Base-by-base conservation (phyloP, 2,329 filamentous ascomycete genomes). In the Talaromyces marneffei region DNA sequence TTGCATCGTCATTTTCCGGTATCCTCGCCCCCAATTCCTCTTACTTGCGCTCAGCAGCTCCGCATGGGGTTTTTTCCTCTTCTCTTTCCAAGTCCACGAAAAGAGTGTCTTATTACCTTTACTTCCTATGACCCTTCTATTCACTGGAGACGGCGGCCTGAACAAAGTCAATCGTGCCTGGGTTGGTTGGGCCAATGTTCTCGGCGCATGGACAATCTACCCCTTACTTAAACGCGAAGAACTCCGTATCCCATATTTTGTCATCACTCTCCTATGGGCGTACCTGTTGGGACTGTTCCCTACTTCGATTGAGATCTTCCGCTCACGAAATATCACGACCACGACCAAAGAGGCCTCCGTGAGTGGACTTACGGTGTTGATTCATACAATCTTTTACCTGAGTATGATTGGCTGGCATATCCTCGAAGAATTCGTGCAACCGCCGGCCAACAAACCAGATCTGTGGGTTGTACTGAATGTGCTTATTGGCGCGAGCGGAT, bases 31-130 rank as follows among this genome's bases (percentile, higher is more conserved):
- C 68, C 84, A 87, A 44, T 81, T 94, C 4, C 77, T 97, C 14
- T 92, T 92, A 0, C 83, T 90, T 37, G 90, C 90, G 0, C 85
- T 97, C 62, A 88, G 92, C 1, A 83, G 89, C 1, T 92, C 90
- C 0, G 90, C 92, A 1, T 99, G 94, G 94, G 93, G 89, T 0
- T 99, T 99, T 80, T 99, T 97, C 74, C 81, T 99, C 16, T 97
- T 95, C 78, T 95, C 91, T 69, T 99, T 96, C 74, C 94, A 99
- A 72, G 95, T 99, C 0, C 94, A 99, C 70, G 94, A 99, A 78
- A 99, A 99, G 82, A 97, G 92, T 66, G 91, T 96, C 0, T 81
- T 99, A 4, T 83, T 99, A 2, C 95, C 94, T 0, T 80, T 99
- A 52, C 85, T 97, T 72, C 94, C 94, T 0, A 96, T 95, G 90